phyloP scores from a whole-genome alignment of 495 filamentous ascomycete genomes.

The Emericellopsis terricola region DNA sequence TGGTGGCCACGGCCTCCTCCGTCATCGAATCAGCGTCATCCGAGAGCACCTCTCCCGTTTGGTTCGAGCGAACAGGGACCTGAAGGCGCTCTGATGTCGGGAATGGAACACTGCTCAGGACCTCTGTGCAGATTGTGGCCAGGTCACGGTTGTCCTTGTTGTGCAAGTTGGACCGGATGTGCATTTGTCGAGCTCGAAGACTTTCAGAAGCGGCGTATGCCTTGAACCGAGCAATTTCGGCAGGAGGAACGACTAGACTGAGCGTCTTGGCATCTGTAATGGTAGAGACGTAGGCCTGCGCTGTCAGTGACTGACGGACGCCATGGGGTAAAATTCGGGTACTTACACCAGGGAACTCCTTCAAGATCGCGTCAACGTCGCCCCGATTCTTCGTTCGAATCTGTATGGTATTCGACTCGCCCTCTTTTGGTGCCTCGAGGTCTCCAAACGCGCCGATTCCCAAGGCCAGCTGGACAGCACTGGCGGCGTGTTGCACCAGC shows the following conservation, averaged over 20 bases:
- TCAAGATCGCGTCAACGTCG: background rate
- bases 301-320: background rate
- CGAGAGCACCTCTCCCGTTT: conserved; percentile 6
- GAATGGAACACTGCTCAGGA: too few species aligned
- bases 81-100: conserved; percentile 9
- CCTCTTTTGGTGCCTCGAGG: background rate
- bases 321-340: background rate
- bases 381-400: background rate
- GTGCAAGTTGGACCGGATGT: conserved; percentile 1
- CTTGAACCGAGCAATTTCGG: background rate
- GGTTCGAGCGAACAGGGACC: conserved; percentile 12
- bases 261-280: background rate
- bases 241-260: background rate
- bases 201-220: background rate
- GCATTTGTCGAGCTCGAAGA: background rate
- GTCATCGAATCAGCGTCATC: conserved; percentile 9
- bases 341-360: background rate
- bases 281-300: background rate
- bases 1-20: conserved; percentile 12
- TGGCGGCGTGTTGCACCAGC: background rate
- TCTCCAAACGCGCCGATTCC: background rate
- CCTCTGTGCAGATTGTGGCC: background rate
- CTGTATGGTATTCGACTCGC: background rate
- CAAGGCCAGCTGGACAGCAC: background rate
- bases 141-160: background rate